phyloP scores from a whole-genome alignment of 2,329 filamentous ascomycete species.

The Exophiala viscosa region DNA sequence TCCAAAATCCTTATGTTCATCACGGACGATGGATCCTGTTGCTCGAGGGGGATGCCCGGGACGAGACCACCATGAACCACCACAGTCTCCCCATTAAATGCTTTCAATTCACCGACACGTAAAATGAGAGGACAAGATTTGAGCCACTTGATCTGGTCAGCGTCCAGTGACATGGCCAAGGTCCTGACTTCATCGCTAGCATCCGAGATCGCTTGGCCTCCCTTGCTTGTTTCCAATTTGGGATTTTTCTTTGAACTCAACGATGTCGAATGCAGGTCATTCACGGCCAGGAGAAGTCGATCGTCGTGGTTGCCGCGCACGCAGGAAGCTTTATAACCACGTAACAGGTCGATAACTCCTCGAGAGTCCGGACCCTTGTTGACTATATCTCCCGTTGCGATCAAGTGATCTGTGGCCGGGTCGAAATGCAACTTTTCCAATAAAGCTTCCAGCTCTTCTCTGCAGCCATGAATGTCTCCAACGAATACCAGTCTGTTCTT shows the following conservation, averaged over 20 bases:
- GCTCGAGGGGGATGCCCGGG: conserved; percentile 65
- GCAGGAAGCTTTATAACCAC: conserved; percentile 68
- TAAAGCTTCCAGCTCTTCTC: conserved; percentile 58
- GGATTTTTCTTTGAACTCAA: conserved; percentile 13
- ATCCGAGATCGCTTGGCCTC: conserved; percentile 16
- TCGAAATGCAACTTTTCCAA: conserved; percentile 65
- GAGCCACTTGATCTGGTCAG: conserved; percentile 66
- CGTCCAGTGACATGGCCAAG: conserved; percentile 55
- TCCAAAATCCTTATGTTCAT: conserved; percentile 91
- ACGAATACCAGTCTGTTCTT: conserved; percentile 69
- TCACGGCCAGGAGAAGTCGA: conserved; percentile 66
- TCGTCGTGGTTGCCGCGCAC: conserved; percentile 95
- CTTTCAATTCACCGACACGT: conserved; percentile 60
- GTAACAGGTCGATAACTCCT: conserved; percentile 72
- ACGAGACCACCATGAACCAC: conserved; percentile 85
- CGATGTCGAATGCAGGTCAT: conserved; percentile 37
- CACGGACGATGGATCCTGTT: conserved; percentile 72
- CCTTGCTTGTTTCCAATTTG: neutral
- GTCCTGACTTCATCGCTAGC: conserved; percentile 43
- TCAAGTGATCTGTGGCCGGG: conserved; percentile 62
- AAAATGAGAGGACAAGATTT: conserved; percentile 73
- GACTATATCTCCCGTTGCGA: conserved; percentile 75
- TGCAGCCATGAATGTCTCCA: conserved; percentile 91
- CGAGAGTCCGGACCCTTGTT: conserved; percentile 81
- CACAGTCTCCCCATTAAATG: conserved; percentile 58